phyloP scores from a whole-genome alignment of 192 early-diverging fungal species.

The Haplosporangium gracile region DNA sequence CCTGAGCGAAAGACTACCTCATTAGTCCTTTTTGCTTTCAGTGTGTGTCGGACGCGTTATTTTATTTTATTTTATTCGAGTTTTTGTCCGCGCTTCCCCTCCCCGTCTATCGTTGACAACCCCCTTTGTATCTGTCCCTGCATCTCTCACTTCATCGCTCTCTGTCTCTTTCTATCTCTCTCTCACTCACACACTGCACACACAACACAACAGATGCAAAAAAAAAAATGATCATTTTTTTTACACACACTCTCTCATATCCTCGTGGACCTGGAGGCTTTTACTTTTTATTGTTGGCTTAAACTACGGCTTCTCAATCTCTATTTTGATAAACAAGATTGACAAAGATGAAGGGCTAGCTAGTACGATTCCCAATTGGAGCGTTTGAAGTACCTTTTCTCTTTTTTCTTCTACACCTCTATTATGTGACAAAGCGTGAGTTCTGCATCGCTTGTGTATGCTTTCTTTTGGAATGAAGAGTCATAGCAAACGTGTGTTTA shows the following conservation, averaged over 20 bases:
- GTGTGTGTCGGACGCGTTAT: neutral
- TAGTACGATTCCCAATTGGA: neutral
- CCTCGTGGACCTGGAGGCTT: neutral
- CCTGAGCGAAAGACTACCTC: neutral
- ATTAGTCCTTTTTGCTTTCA: neutral
- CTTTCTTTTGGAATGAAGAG: neutral
- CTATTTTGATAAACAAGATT: neutral
- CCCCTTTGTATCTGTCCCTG: constrained; percentile 17
- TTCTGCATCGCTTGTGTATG: neutral
- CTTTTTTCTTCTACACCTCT: neutral
- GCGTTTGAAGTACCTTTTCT: neutral
- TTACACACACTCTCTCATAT: neutral
- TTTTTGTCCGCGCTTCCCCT: constrained; percentile 5
- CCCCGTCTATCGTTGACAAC: neutral
- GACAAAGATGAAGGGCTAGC: neutral
- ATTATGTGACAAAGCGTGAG: neutral
- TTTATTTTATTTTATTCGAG: neutral
- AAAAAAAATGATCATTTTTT: constrained; percentile 25
- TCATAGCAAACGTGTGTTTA: constrained; percentile 5
- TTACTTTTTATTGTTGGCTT: neutral
- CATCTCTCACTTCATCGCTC: constrained; percentile 6
- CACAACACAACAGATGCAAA: constrained; percentile 58
- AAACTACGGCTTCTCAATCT: neutral
- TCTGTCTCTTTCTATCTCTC: neutral
- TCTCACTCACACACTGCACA: neutral